Evolutionary conservation across 1,284 basidiomycete genomes (phyloP).

Genomic region (Hemileia vastatrix): DNA sequence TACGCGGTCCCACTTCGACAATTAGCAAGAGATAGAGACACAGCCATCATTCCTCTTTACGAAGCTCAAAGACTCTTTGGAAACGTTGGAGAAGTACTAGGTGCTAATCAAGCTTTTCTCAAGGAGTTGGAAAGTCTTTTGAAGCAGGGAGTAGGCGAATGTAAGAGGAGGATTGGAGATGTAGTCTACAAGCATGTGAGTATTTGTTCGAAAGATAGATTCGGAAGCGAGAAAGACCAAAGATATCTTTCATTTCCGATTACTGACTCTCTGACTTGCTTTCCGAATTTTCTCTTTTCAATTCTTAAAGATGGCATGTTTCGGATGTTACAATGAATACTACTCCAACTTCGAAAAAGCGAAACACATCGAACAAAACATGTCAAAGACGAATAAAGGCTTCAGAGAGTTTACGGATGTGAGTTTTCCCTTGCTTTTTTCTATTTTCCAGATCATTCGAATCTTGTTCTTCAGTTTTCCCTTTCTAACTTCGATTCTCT

Average conservation of each 20-base stretch:
- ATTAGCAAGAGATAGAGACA: constrained; percentile 12
- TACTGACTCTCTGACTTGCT: constrained; percentile 13
- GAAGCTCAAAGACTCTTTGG: constrained; percentile 21
- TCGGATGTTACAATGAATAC: no score
- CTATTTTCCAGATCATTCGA: no score
- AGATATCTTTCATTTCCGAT: no score
- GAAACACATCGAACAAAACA: constrained; percentile 20
- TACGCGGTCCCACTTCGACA: constrained; percentile 18
- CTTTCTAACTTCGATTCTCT: no score
- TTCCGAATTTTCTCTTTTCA: no score
- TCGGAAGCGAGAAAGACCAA: constrained; percentile 13
- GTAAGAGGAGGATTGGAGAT: no score
- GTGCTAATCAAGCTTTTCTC: constrained; percentile 5
- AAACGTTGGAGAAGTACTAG: constrained; percentile 12
- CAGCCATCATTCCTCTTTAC: constrained; percentile 16
- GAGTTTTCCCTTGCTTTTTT: no score
- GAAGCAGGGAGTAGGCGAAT: constrained; percentile 1
- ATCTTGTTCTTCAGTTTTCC: no score
- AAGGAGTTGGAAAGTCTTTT: background rate
- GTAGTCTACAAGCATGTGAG: no score
- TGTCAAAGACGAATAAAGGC: constrained; percentile 17
- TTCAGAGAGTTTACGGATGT: constrained; percentile 21
- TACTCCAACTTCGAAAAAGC: constrained; percentile 11
- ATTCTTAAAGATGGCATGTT: no score
- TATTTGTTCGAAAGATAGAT: background rate